Base-by-base conservation (phyloP, 306 rosid genomes). In the barrel medic (Medicago truncatula) region DNA sequence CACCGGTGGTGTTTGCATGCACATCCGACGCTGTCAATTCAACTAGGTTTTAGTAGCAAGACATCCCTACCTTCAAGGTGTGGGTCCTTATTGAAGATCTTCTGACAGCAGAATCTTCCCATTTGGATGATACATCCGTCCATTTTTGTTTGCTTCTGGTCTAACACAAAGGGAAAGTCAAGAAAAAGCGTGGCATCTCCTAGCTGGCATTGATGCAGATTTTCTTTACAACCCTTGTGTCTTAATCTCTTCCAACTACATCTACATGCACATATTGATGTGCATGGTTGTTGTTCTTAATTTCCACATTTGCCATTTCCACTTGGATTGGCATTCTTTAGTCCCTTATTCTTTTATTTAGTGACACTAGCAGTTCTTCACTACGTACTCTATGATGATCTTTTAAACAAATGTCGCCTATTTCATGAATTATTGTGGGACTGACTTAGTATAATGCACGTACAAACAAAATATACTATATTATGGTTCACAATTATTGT, bases 51-150 rank as follows among this genome's bases (percentile, higher is more conserved):
- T 68, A 75, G 39, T 47, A 21, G 56, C 8, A 63, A 5, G 75
- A 78, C 76, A 60, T 67, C 77, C 58, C 73, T 49, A 72, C 72
- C 82, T 52, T 68, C 63, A 28, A 34, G 74, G 73, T 20, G 40
- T 66, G 79, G 81, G 82, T 25, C 89, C 82, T 72, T 9, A n/a
- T 71, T 8, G 85, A 80, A 83, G 90, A 92, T 85, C 87, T 79
- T 77, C 89, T 80, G 90, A 86, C 97, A 79, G 53, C 60, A 82
- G 85, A 83, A 89, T 87, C 92, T 78, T 81, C 82, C 75, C 70
- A 63, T 39, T 74, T 76, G 90, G 80, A 78, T 70, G 72, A 78
- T 83, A 21, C 41, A 58, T 81, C 88, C 83, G 78, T 81, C 80
- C 66, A 18, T 77, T 79, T 76, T 79, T 78, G 80, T 85, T 81